Conservation (phyloP, 257 asterid species). For the Petunia secreta region DNA sequence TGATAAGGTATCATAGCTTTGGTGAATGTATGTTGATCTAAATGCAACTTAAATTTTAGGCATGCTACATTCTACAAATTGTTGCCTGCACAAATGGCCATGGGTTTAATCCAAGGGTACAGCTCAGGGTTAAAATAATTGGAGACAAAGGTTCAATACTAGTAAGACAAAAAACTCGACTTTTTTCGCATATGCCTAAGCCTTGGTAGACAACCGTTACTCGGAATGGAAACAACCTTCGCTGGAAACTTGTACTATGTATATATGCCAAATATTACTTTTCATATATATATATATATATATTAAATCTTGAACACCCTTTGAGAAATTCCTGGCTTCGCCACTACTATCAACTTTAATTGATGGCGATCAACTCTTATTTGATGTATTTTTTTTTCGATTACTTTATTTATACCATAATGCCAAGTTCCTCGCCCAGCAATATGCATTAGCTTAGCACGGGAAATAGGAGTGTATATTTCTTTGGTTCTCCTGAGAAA, state of each 20-base stretch:
- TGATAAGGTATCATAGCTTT: slow-evolving; percentile 61
- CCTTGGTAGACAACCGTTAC: background rate
- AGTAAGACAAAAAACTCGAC: background rate
- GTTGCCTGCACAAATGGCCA: background rate
- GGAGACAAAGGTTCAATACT: background rate
- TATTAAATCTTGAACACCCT: too few species aligned
- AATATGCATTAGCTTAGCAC: slow-evolving; percentile 7
- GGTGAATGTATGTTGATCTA: slow-evolving; percentile 18
- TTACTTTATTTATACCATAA: slow-evolving; percentile 1
- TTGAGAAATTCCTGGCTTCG: too few species aligned
- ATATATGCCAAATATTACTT: too few species aligned
- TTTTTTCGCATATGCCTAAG: background rate
- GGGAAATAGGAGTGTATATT: background rate
- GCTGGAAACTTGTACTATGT: too few species aligned
- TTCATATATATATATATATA: too few species aligned
- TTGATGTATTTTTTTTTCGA: background rate
- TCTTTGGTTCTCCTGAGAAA: slow-evolving; percentile 22
- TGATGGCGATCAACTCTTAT: background rate
- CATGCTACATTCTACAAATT: background rate
- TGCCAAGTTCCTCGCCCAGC: slow-evolving; percentile 6
- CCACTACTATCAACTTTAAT: background rate
- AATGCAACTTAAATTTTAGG: background rate
- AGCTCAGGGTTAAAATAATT: background rate
- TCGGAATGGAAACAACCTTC: background rate
- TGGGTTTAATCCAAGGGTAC: background rate